Base-by-base conservation (phyloP, 2,329 filamentous ascomycete genomes). In the Sphaerulina populicola region DNA sequence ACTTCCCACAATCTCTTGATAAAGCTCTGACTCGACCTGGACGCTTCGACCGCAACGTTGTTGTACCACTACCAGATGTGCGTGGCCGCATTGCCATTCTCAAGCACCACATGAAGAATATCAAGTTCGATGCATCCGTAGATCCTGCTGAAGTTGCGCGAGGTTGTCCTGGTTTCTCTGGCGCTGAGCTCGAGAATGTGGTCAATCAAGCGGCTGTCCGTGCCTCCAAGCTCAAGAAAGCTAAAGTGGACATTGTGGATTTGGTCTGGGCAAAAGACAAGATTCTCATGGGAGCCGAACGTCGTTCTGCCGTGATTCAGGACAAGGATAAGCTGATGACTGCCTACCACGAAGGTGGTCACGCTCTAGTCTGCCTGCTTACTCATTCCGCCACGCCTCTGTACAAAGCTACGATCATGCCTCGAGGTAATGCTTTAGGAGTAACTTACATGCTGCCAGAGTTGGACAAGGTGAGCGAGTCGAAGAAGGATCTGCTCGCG, bases 201-300 rank as follows among this genome's bases (percentile, higher is more conserved):
- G 86, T 95, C 65, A 98, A 98, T 70, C 88, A 96, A 67, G 93
- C 93, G 30, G 93, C 93, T 18, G 85, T 98, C 39, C 88, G 86
- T 64, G 93, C 93, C n/a, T 94, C 88, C 64, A 88, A 93, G 68
- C 79, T 86, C 60, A 93, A 90, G 71, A 79, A 85, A 36, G 76
- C 75, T 53, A 78, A 83, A 41, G 87, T 98, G 47, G 78, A 79
- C 10, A 85, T 88, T 69, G 71, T 78, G 31, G 89, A 97, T 65
- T 83, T 97, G 57, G 90, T 96, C 61, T 98, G 91, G 90, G 93
- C 93, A 51, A 97, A 94, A 71, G 93, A 98, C 74, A 93, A 93
- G 72, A 87, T 98, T 48, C 85, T 95, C 68, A 95, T 98, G 88
- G 93, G 93, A 35, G 87, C 91, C 2, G 93, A 98, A 72, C 82